phyloP scores from a whole-genome alignment of 805 yeast species.

The Candida maris region DNA sequence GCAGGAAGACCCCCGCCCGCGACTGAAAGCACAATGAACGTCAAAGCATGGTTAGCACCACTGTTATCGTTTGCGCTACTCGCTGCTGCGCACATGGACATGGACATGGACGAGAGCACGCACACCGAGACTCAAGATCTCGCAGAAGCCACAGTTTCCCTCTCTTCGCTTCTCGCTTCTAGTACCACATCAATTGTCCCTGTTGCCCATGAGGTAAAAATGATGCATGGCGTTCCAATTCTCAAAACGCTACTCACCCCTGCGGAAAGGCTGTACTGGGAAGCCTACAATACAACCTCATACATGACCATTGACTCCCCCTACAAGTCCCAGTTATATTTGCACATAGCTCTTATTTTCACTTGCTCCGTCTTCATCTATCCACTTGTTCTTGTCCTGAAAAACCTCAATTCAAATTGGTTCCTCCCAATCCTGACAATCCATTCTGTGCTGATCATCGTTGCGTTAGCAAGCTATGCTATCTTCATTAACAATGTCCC shows the following conservation, averaged over 20 bases:
- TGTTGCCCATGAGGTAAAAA: conserved; percentile 43
- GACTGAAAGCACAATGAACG: no score
- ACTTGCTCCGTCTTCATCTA: conserved; percentile 51
- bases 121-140: conserved; percentile 10
- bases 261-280: conserved; percentile 77
- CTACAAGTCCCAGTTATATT: conserved; percentile 47
- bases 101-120: conserved; percentile 1
- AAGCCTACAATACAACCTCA: conserved; percentile 69
- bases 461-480: conserved; percentile 53
- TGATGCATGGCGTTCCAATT: conserved; percentile 73
- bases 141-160: neutral
- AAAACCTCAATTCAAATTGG: conserved; percentile 56
- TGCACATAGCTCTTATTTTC: conserved; percentile 48
- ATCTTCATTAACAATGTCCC: conserved; percentile 60
- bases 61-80: neutral
- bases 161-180: conserved; percentile 1
- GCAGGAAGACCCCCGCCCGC: no score
- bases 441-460: conserved; percentile 43
- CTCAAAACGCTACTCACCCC: conserved; percentile 63
- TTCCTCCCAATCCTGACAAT: conserved; percentile 53
- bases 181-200: conserved; percentile 28
- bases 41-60: neutral
- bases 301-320: conserved; percentile 56
- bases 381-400: conserved; percentile 65
- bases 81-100: conserved; percentile 1